Evolutionary conservation across 1,139 yeast genomes (phyloP).

Genomic region (Taphrina sp.): DNA sequence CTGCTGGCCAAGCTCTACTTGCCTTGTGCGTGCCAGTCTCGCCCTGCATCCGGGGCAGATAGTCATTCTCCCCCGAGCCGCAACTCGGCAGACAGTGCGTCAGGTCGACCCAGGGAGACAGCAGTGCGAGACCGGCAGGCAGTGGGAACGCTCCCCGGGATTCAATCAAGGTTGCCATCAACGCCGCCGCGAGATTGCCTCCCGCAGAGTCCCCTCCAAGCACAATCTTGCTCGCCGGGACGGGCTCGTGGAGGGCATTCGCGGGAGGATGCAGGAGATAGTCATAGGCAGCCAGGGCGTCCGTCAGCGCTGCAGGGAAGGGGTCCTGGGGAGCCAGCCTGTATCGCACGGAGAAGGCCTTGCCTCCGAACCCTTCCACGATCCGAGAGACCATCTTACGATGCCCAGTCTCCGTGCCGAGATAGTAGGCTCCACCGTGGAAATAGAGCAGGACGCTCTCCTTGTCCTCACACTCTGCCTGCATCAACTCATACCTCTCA

Average conservation of each 20-base stretch:
- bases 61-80: conserved; percentile 33
- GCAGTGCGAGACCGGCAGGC: conserved; percentile 36
- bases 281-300: conserved; percentile 35
- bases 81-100: conserved; percentile 37
- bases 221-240: conserved; percentile 20
- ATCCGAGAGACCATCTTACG: conserved; percentile 22
- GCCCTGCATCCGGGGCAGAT: conserved; percentile 33
- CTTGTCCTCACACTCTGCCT: conserved; percentile 25
- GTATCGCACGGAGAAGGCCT: conserved; percentile 27
- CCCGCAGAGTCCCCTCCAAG: conserved; percentile 36
- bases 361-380: conserved; percentile 11
- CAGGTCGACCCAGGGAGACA: conserved; percentile 38
- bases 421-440: conserved; percentile 51
- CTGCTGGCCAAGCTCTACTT: conserved; percentile 20
- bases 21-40: conserved; percentile 9
- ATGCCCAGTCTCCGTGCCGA: conserved; percentile 32
- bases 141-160: conserved; percentile 23
- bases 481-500: conserved; percentile 3
- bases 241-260: conserved; percentile 23
- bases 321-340: conserved; percentile 22
- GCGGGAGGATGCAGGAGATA: conserved; percentile 33
- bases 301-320: conserved; percentile 36
- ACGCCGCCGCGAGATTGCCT: conserved; percentile 42
- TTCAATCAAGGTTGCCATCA: conserved; percentile 35
- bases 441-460: conserved; percentile 44